Conservation (phyloP, 805 yeast genomes). For the Metschnikowia amazonensis region DNA sequence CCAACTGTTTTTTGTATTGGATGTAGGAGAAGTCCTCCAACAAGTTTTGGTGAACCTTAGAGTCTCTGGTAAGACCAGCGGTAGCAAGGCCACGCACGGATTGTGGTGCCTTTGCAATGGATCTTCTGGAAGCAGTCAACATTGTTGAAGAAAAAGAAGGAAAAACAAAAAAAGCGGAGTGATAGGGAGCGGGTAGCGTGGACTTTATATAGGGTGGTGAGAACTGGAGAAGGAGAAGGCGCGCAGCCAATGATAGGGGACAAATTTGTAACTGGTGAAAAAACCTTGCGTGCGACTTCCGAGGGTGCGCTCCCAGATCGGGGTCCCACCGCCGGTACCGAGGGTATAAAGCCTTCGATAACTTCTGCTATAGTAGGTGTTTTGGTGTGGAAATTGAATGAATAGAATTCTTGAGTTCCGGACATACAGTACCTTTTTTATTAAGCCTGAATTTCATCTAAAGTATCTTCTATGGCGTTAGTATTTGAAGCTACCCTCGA, state of each 20-base stretch:
- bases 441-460: no score
- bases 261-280: conserved; percentile 21
- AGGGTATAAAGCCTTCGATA: background rate
- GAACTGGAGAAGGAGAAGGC: conserved; percentile 14
- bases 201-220: conserved; percentile 13
- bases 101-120: conserved; percentile 21
- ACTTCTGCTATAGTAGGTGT: background rate
- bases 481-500: background rate
- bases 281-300: conserved; percentile 9
- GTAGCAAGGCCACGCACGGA: conserved; percentile 23
- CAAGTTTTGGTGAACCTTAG: conserved; percentile 55
- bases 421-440: no score
- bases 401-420: background rate
- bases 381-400: background rate
- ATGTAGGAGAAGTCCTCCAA: conserved; percentile 81
- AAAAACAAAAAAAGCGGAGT: conserved; percentile 7
- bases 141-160: conserved; percentile 18
- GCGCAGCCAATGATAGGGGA: conserved; percentile 22
- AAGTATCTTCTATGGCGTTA: background rate
- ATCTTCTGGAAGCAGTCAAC: conserved; percentile 43
- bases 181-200: conserved; percentile 5
- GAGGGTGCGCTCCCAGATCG: conserved; percentile 9
- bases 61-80: conserved; percentile 21
- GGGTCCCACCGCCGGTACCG: background rate
- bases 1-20: conserved; percentile 86